Base-by-base conservation (phyloP, 345 rosid species). In the Acer negundo region DNA sequence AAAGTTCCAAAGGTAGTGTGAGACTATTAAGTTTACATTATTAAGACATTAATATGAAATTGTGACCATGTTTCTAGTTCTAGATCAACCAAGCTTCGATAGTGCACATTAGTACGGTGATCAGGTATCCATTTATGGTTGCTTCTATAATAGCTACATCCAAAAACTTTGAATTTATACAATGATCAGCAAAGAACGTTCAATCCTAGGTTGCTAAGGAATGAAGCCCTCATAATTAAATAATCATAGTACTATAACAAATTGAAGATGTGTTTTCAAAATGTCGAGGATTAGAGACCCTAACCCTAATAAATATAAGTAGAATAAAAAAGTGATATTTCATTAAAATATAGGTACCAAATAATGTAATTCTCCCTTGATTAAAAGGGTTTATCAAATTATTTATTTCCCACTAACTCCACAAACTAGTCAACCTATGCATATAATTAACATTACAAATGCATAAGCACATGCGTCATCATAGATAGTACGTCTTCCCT, bases 91-190 rank as follows among this genome's bases (percentile, higher is more conserved):
- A 47, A 20, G 12, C 11, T 58, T 56, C 62, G 16, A 28, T 63
- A 64, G 49, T 49, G 63, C 78, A 75, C 49, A 51, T 28, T 47
- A 75, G 19, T 23, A 19, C 35, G 35, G 3, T 62, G 42, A 62
- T 22, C 56, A 74, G 19, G 61, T 62, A 46, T 28, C 69, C 1
- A 44, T 23, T 22, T 9, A 23, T 22, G 23, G 40, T 10, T 2
- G 10, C 15, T 15, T 2, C 9, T 2, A 19, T 31, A 28, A 74
- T 42, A 47, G 0, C 4, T 42, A 7, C 56, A 46, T 10, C 8
- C 6, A 40, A 42, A 9, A 42, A 42, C 10, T 42, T 42, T 8
- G 0, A 42, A 42, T 42, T 7, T 42, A 11, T 9, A 8, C 0
- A 11, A 42, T 42, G 11, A 35, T 20, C 35, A 23, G 4, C 22